A percentile compares a stretch with the other conserved stretches of the same genome.
Conservation (phyloP, 768 basidiomycete genomes). For the Pisolithus marmoratus region DNA sequence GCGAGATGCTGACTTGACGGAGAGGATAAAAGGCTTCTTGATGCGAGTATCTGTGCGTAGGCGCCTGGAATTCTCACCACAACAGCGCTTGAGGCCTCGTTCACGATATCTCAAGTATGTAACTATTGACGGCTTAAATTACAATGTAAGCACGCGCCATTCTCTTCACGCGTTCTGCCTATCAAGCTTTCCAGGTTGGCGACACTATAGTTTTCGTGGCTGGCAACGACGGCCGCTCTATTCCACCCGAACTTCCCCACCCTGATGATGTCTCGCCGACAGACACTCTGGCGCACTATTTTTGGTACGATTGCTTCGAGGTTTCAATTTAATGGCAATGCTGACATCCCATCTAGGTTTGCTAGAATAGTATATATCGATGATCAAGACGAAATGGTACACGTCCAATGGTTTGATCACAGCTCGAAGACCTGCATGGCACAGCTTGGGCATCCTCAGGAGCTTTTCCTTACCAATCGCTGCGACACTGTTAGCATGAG, state of each 20-base stretch:
- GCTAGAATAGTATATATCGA: constrained; percentile 54
- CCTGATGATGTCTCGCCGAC: constrained; percentile 30
- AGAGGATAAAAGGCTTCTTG: constrained; percentile 19
- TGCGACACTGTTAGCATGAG: constrained; percentile 42
- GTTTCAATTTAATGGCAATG: neutral
- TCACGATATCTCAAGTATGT: constrained; percentile 36
- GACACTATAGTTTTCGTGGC: constrained; percentile 54
- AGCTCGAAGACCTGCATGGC: constrained; percentile 54
- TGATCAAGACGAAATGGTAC: constrained; percentile 38
- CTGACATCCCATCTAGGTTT: constrained; percentile 45
- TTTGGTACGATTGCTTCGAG: constrained; percentile 43
- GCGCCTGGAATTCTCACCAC: constrained; percentile 14
- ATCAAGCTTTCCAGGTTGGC: constrained; percentile 42
- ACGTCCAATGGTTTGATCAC: constrained; percentile 76
- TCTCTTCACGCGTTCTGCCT: neutral
- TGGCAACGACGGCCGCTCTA: constrained; percentile 25
- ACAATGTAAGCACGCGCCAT: constrained; percentile 31
- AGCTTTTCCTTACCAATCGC: constrained; percentile 55
- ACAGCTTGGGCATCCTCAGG: constrained; percentile 56
- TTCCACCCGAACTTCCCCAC: constrained; percentile 30
- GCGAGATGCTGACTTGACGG: constrained; percentile 7
- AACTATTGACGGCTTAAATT: constrained; percentile 38
- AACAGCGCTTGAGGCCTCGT: constrained; percentile 29
- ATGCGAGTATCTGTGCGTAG: constrained; percentile 11
- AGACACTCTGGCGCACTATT: constrained; percentile 49